These are phyloP conservation scores for Parmelia sp. DNA, from an alignment of 495 filamentous ascomycete genomes.

Conservation along the genomic window DNA sequence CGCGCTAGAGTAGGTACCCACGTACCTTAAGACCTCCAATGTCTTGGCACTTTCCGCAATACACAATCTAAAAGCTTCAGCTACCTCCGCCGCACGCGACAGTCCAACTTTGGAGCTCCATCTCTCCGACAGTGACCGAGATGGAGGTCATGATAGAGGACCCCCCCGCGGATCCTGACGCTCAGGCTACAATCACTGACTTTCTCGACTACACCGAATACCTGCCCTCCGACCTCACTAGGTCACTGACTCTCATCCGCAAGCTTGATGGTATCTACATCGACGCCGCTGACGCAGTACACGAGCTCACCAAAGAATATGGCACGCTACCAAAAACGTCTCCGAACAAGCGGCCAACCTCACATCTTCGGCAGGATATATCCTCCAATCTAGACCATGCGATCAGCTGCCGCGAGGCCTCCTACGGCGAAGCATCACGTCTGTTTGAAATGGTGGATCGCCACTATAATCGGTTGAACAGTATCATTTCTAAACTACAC, in stretches of 20 bases:
- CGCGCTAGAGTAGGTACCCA: too few relatives aligned
- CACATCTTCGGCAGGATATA: constrained; percentile 66
- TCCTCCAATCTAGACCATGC: constrained; percentile 67
- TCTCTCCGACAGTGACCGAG: background rate
- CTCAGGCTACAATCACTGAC: constrained; percentile 89
- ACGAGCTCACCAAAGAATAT: constrained; percentile 69
- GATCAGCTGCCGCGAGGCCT: constrained; percentile 66
- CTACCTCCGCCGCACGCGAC: background rate
- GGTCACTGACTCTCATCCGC: constrained; percentile 81
- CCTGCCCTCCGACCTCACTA: constrained; percentile 84
- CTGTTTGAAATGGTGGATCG: constrained; percentile 72
- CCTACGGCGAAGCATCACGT: constrained; percentile 76
- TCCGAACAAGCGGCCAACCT: constrained; percentile 42
- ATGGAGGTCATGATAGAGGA: constrained; percentile 11
- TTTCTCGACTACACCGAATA: constrained; percentile 97
- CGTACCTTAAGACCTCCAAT: background rate
- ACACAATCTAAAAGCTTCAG: background rate
- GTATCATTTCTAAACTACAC: constrained; percentile 75
- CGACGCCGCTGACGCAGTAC: constrained; percentile 57
- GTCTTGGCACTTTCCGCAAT: background rate
- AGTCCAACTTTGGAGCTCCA: background rate
- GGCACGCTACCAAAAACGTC: constrained; percentile 60
- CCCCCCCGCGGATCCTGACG: constrained; percentile 65
- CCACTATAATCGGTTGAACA: constrained; percentile 67
- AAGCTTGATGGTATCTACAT: constrained; percentile 70